Conservation (phyloP, 2,329 filamentous ascomycete genomes). For the Sclerotinia borealis region DNA sequence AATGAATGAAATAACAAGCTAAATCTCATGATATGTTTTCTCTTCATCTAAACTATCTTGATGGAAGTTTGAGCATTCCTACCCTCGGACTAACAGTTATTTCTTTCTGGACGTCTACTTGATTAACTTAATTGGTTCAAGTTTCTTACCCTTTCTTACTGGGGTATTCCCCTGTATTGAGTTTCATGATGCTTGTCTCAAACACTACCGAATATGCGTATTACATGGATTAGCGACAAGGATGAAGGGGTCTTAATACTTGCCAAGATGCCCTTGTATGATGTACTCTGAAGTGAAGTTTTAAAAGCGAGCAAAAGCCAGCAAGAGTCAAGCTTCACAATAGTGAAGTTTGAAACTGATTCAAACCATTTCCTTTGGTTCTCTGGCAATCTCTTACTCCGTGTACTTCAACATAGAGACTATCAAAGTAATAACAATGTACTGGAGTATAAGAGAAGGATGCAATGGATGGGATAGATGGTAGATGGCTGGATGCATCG, state of each 20-base stretch:
- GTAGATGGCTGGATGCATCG: not conserved
- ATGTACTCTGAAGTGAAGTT: constrained; percentile 4
- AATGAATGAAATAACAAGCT: not conserved
- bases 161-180: constrained; percentile 1
- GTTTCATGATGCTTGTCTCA: constrained; percentile 11
- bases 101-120: constrained; percentile 4
- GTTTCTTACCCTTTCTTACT: not conserved
- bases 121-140: not conserved
- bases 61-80: not conserved
- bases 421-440: not conserved
- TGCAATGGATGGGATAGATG: not conserved
- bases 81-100: not conserved
- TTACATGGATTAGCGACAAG: not conserved
- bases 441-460: not conserved
- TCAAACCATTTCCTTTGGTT: not conserved
- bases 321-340: not conserved
- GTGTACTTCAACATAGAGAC: not conserved
- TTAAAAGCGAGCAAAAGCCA: not conserved
- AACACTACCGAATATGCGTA: constrained; percentile 5
- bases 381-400: not conserved
- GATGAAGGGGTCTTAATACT: not conserved
- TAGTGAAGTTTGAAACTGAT: not conserved
- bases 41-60: not conserved
- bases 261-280: not conserved
- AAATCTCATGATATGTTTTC: not conserved